Evolutionary conservation across 1,284 basidiomycete genomes (phyloP).

Genomic region (Austroboletus rostrupii): DNA sequence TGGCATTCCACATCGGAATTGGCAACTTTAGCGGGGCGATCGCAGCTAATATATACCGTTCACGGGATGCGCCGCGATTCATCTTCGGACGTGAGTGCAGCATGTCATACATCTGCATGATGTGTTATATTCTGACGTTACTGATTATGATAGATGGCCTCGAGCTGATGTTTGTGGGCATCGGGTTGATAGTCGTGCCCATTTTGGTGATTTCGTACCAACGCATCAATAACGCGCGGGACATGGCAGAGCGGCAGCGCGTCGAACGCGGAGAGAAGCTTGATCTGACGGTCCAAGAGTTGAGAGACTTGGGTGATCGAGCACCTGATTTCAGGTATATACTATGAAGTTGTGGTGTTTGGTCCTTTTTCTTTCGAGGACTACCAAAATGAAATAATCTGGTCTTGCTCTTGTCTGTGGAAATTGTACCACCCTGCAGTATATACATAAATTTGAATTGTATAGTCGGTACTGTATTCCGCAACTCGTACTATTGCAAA

Average conservation of each 20-base stretch:
- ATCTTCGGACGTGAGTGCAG: constrained; percentile 51
- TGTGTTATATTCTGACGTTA: neutral
- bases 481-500: no score
- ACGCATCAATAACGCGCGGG: constrained; percentile 51
- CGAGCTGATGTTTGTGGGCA: constrained; percentile 65
- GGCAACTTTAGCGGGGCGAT: constrained; percentile 36
- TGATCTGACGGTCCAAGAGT: constrained; percentile 13
- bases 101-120: neutral
- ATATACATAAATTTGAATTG: no score
- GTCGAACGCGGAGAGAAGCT: constrained; percentile 31
- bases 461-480: no score
- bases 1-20: constrained; percentile 44
- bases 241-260: constrained; percentile 29
- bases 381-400: no score
- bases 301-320: constrained; percentile 51
- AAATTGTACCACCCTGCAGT: no score
- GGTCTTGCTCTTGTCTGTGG: no score
- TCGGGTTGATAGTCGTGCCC: constrained; percentile 54
- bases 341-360: constrained; percentile 31
- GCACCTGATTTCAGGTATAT: constrained; percentile 65
- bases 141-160: constrained; percentile 46
- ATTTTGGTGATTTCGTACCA: constrained; percentile 48
- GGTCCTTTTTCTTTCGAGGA: neutral
- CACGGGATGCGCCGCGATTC: constrained; percentile 56
- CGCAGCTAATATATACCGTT: constrained; percentile 56